Base-by-base conservation (phyloP, 177 flowering plant species). In the Vitis hybrid region DNA sequence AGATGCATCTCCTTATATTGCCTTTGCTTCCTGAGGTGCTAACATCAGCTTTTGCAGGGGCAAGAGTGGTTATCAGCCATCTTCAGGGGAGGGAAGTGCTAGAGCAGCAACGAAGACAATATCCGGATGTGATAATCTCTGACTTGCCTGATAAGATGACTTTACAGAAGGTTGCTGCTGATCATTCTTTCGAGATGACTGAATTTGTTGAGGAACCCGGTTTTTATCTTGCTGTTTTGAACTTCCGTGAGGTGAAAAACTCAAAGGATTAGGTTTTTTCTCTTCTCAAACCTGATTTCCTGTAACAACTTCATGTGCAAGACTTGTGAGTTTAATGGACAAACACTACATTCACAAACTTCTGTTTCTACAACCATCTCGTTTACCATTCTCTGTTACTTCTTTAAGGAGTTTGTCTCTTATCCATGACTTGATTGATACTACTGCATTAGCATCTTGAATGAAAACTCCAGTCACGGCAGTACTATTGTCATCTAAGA, bases 21-120 rank as follows among this genome's bases (percentile, higher is more conserved):
- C 9, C 45, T 39, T 39, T 39, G 45, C 45, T 39, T 39, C 45
- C 45, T 39, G 45, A 39, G 45, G 45, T 39, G 45, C 45, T 39
- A 39, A 39, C 45, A 39, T 39, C 45, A 39, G 19, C 49, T 63
- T 77, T 22, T 76, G 39, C 76, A 93, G 98, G 94, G 78, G 94
- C 90, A 62, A 88, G 93, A 79, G 49, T 94, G 60, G 86, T 94
- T 50, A 89, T 94, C 22, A 87, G 95, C 73, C 88, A 91, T 78
- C 85, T 88, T 48, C 83, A 84, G 74, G 97, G 99, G 55, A 87
- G 89, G 76, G 81, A 81, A 74, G 83, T 16, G 59, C 71, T 86
- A 18, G 81, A 87, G 75, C 79, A 82, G 74, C 97, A 95, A 65
- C 63, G 72, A 39, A 73, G 77, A 69, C 82, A 85, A 58, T 77